Conservation (phyloP, 225 moss, liverwort and hornwort species). For the Physcomitrellopsis africana region DNA sequence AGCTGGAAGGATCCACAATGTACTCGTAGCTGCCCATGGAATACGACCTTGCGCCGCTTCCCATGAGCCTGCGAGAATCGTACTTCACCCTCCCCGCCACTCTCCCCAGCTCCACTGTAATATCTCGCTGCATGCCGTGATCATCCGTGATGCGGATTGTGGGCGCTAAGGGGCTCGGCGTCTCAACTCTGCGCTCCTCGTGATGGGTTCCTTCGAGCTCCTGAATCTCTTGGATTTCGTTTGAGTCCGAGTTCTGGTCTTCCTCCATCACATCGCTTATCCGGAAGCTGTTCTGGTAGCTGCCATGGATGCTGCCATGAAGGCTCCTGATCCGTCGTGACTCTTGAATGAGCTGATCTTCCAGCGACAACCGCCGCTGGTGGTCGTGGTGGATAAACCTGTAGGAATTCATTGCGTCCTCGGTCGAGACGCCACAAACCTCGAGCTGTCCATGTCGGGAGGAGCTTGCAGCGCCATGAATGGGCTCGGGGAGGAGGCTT, state of each 20-base stretch:
- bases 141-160: slow-evolving; percentile 46
- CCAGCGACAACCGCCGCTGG: slow-evolving; percentile 11
- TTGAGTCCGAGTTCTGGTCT: slow-evolving; percentile 31
- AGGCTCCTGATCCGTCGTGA: slow-evolving; percentile 29
- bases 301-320: slow-evolving; percentile 35
- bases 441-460: slow-evolving; percentile 6
- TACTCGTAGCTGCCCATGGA: slow-evolving; percentile 93
- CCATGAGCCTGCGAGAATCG: slow-evolving; percentile 32
- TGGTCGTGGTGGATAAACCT: neutral
- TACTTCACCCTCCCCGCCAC: slow-evolving; percentile 45
- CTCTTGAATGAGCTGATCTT: slow-evolving; percentile 2
- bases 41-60: slow-evolving; percentile 58
- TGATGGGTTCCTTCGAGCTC: slow-evolving; percentile 19
- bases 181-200: slow-evolving; percentile 39
- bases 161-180: slow-evolving; percentile 35
- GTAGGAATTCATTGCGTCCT: slow-evolving; percentile 22
- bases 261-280: slow-evolving; percentile 26
- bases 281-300: slow-evolving; percentile 46
- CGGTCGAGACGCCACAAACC: neutral
- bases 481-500: slow-evolving; percentile 54
- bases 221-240: slow-evolving; percentile 36
- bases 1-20: slow-evolving; percentile 71
- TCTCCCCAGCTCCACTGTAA: slow-evolving; percentile 68
- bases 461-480: slow-evolving; percentile 13
- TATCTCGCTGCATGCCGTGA: slow-evolving; percentile 43